These are phyloP conservation scores for Nemophila menziesii DNA, from an alignment of 257 asterid genomes.

Conservation along the genomic window DNA sequence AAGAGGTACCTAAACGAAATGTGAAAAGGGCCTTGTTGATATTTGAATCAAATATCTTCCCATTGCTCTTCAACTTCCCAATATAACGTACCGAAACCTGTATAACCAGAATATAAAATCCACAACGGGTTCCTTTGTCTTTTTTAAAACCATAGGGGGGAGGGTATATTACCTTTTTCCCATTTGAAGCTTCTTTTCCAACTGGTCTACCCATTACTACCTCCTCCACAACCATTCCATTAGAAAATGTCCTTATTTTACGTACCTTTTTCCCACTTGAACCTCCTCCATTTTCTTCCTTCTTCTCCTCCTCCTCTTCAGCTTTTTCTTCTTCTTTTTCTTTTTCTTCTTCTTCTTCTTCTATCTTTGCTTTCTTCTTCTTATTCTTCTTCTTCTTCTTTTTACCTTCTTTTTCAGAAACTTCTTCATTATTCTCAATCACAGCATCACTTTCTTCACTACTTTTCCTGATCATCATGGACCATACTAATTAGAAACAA, in stretches of 20 bases:
- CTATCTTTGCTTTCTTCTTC: constrained; percentile 14
- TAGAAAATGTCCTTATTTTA: constrained; percentile 62
- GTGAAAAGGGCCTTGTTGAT: constrained; percentile 66
- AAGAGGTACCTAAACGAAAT: constrained; percentile 66
- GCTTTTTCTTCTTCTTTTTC: constrained; percentile 20
- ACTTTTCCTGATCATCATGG: constrained; percentile 1
- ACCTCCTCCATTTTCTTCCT: constrained; percentile 27
- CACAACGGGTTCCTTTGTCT: no score
- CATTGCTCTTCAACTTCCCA: constrained; percentile 76
- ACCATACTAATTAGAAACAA: not conserved
- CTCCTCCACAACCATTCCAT: constrained; percentile 82
- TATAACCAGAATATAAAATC: not conserved
- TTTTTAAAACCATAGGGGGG: no score
- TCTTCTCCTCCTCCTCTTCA: constrained; percentile 35
- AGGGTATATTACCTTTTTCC: constrained; percentile 49
- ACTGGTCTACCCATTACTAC: constrained; percentile 84
- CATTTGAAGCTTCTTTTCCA: constrained; percentile 73
- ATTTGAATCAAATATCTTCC: constrained; percentile 63
- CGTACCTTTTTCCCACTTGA: constrained; percentile 30
- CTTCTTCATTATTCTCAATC: constrained; percentile 14
- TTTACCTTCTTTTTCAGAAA: constrained; percentile 26
- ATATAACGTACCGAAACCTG: constrained; percentile 71
- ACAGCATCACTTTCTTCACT: constrained; percentile 11
- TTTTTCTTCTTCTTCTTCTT: constrained; percentile 5
- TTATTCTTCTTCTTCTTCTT: constrained; percentile 46